Evolutionary conservation across 352 stramenopile species (phyloP).

Genomic region (Phytophthora lateralis): DNA sequence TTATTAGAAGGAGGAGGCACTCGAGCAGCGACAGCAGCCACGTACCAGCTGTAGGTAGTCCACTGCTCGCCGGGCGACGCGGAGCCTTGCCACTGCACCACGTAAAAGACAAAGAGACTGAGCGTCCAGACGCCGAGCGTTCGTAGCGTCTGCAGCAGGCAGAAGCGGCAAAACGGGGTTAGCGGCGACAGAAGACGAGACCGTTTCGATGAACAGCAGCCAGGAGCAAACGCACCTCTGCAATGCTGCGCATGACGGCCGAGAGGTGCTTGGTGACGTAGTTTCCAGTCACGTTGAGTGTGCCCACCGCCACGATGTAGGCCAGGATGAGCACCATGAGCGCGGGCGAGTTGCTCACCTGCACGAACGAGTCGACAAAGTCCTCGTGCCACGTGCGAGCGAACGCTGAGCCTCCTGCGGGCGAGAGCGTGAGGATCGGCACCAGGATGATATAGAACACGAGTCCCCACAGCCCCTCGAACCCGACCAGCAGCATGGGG

Average conservation of each 20-base stretch:
- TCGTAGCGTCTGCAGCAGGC: constrained; percentile 60
- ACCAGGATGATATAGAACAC: constrained; percentile 77
- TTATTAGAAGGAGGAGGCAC: constrained; percentile 6
- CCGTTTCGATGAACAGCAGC: constrained; percentile 11
- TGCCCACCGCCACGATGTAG: constrained; percentile 78
- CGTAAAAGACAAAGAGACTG: constrained; percentile 82
- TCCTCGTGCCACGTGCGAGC: constrained; percentile 85
- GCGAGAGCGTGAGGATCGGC: constrained; percentile 70
- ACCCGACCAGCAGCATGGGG: constrained; percentile 86
- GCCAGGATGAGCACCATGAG: constrained; percentile 60
- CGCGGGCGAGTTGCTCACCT: constrained; percentile 70
- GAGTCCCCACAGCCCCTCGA: constrained; percentile 89
- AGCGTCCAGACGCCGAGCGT: constrained; percentile 82
- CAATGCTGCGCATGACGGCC: constrained; percentile 82
- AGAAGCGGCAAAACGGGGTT: constrained; percentile 17
- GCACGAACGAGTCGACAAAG: constrained; percentile 79
- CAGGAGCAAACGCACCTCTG: constrained; percentile 52
- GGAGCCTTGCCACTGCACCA: constrained; percentile 64
- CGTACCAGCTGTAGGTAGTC: constrained; percentile 74
- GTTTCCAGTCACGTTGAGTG: constrained; percentile 82
- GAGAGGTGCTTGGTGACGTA: constrained; percentile 89
- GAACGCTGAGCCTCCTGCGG: constrained; percentile 48
- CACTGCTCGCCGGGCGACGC: constrained; percentile 72
- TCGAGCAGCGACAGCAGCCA: constrained; percentile 1
- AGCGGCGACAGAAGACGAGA: constrained; percentile 13